Base-by-base conservation (phyloP, 768 basidiomycete species). In the Boletus coccyginus region DNA sequence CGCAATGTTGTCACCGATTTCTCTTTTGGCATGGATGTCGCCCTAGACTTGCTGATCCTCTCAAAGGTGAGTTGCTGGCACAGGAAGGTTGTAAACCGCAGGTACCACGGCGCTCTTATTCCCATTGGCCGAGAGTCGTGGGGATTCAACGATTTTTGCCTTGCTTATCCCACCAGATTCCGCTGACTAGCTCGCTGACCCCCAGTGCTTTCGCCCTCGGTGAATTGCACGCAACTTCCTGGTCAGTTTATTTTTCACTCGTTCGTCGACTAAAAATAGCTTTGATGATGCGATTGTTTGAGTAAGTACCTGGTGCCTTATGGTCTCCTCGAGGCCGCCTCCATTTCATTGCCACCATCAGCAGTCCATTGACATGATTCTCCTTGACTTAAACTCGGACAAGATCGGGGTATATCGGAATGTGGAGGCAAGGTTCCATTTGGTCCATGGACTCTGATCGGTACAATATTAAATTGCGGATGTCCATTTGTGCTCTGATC, bases 341-440 rank as follows among this genome's bases (percentile, higher is more conserved):
- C 51, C 47, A 19, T 56, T 55, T 56, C 65, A 67, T 48, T 31
- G 65, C 65, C 65, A 66, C 66, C 42, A 38, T 40, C 56, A 57
- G 21, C 56, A 55, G 32, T 33, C 46, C 40, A 33, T 19, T 40
- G 49, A 52, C 52, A 52, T 54, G 55, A 54, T 57, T 56, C 52
- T 54, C 53, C 46, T 60, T 46, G 52, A 53, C 46, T 29, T 47
- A 41, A 50, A 29, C 40, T 40, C 60, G 66, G 63, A 53, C 19
- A 17, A 2, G 45, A 14, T 52, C 65, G 65, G 65, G 27, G 38
- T 21, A 29, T 31, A 1, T 56, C 66, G 63, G 63, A 40, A 53
- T 24, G 36, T 47, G 45, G 56, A 66, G 66, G 56, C 36, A 53
- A 52, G 12, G 12, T 51, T 60, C 39, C 55, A 8, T 66, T 67